Evolutionary conservation across 2,329 filamentous ascomycete genomes (phyloP), one percentile per base, ranked within the genome.

Genomic region (Diaporthe vaccinii): DNA sequence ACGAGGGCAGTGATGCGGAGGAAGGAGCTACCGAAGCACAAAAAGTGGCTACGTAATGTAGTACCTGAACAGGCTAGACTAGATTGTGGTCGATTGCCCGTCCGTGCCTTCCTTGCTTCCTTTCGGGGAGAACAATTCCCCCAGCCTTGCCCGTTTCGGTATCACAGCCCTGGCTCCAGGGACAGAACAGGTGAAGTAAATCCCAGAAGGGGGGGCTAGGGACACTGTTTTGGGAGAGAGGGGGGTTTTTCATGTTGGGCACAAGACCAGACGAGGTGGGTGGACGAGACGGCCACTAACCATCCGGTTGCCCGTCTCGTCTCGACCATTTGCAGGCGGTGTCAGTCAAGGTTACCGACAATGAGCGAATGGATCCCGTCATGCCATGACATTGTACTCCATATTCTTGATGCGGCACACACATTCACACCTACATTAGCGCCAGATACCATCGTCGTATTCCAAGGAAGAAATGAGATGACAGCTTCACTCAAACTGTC

Each of bases 281-380:
- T 20, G 41, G 41, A 34, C 28, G 41, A 65, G 61, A n/a, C 25
- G 61, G 41, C 41, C 41, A 65, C 22, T 15, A 44, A 46, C 25
- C 61, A 44, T 44, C 39, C 39, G 61, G 61, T 65, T 65, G 61
- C 25, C 61, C 41, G 28, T 65, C 61, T 65, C 41, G 61, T 65
- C 61, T 65, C 15, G 39, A 65, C 39, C 25, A 28, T 31, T 25
- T 15, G 39, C 34, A 41, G 34, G 36, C 14, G n/a, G 59, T 62
- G 59, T 58, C 55, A 22, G 53, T 62, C 58, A 46, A 46, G 39
- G 39, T 62, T 46, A 31, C 59, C 59, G 39, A 62, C 14, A 62
- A 46, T 46, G 59, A 14, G 41, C 8, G 39, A 62, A 46, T 44
- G 39, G 17, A 49, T 65, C 41, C 61, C 61, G 41, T 65, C 61